Conservation (phyloP, 306 rosid species). For the Oxytropis ochrocephala region DNA sequence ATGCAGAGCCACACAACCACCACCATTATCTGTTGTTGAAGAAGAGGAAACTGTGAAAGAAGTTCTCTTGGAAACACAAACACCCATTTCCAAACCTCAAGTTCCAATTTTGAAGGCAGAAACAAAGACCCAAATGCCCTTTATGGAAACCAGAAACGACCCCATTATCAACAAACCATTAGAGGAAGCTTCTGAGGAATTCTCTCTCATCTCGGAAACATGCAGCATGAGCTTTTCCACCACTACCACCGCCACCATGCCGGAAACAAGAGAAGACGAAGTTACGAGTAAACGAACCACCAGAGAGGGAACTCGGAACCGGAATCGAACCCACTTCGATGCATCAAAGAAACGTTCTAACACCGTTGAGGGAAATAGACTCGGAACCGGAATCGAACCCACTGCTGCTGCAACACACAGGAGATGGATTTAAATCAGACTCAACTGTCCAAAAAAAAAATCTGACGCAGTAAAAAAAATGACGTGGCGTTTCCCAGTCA, state of each 20-base stretch:
- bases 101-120: conserved; percentile 5
- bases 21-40: neutral
- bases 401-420: too few species aligned
- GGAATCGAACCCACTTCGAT: conserved; percentile 6
- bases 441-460: too few species aligned
- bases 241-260: conserved; percentile 31
- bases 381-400: too few species aligned
- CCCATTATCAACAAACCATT: conserved; percentile 5
- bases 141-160: neutral
- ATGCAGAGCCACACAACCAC: conserved; percentile 10
- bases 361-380: conserved; percentile 33
- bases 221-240: conserved; percentile 54
- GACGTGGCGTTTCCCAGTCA: too few species aligned
- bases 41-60: conserved; percentile 88
- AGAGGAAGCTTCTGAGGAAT: conserved; percentile 35
- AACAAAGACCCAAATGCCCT: conserved; percentile 25
- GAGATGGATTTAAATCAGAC: too few species aligned
- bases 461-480: too few species aligned
- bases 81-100: conserved; percentile 54
- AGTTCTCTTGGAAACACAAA: conserved; percentile 83
- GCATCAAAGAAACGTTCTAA: conserved; percentile 43
- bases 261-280: conserved; percentile 66
- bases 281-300: conserved; percentile 53
- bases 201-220: conserved; percentile 46
- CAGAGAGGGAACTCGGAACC: conserved; percentile 35